Evolutionary conservation across 257 asterid genomes (phyloP), one percentile per base, ranked within the genome.

Genomic region (Lithospermum erythrorhizon): DNA sequence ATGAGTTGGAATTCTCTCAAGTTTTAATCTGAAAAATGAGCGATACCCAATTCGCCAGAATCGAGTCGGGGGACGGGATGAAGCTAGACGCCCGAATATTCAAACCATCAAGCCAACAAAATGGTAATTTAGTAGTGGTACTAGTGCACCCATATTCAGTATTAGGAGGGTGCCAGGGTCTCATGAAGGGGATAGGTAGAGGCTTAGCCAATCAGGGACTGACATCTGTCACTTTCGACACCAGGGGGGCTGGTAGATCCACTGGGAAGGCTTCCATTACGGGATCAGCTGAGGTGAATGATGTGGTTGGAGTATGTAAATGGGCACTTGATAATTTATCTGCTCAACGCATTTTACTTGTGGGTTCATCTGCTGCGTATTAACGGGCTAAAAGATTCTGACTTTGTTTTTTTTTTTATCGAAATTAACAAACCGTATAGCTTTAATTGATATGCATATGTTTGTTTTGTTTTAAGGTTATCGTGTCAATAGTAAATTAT

Each of bases 161-260:
- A 53, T 75, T 85, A 23, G 96, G 94, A 2, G 96, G 96, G 9
- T 87, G 79, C 65, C 94, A 87, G 67, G 96, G 89, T 8, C 72
- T 87, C 55, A 83, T 83, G 86, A 83, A 76, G 61, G 96, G 96
- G 54, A 85, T 83, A 30, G 96, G 90, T 7, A 68, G 79, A 18
- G 84, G 89, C 21, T 73, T 89, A 60, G 85, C 89, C 64, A 68
- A 69, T 57, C 70, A 72, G 25, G 96, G 95, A 5, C 64, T 83
- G 9, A 62, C 79, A 29, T 77, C 95, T 61, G 32, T 89, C 71
- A 89, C 95, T 56, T 89, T 82, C 74, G 87, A 89, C 68, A 83
- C 81, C 75, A 76, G 96, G 49, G 95, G 95, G 7, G 85, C 79
- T 68, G 94, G 96, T n/a, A 83, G 79, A 63, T 89, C 96, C 70